Percentiles rank a stretch among this genome's conserved stretches.
phyloP scores from a whole-genome alignment of 495 filamentous ascomycete genomes.

The Penicillium alfredii region DNA sequence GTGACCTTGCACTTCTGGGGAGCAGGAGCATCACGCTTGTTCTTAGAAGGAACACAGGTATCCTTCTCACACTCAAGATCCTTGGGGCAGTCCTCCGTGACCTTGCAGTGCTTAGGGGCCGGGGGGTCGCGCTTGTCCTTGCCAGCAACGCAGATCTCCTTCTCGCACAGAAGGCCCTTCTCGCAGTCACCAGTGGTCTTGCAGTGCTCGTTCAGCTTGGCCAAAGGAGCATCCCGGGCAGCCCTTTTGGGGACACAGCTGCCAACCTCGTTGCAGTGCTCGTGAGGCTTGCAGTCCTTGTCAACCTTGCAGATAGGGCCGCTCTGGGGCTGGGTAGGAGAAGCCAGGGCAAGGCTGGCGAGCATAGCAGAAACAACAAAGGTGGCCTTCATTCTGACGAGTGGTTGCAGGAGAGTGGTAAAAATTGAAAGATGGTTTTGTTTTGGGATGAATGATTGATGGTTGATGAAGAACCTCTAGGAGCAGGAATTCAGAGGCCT shows the following conservation, averaged over 20 bases:
- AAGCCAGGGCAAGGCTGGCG: constrained; percentile 6
- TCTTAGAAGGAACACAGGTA: constrained; percentile 7
- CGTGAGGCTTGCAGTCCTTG: constrained; percentile 9
- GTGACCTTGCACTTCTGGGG: neutral
- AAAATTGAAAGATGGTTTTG: constrained; percentile 1
- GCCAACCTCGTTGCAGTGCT: constrained; percentile 1
- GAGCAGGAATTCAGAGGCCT: no score
- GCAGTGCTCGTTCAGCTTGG: constrained; percentile 2
- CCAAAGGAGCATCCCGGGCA: constrained; percentile 3
- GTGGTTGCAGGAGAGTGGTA: neutral
- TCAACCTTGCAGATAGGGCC: no score
- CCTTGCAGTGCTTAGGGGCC: constrained; percentile 2
- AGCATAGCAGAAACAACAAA: constrained; percentile 7
- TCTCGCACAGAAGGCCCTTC: neutral
- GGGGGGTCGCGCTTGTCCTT: constrained; percentile 8
- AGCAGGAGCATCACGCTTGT: constrained; percentile 2
- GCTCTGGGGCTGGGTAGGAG: constrained; percentile 2
- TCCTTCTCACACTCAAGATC: constrained; percentile 8
- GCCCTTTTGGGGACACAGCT: constrained; percentile 2
- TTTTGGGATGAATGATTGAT: neutral
- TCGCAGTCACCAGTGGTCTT: constrained; percentile 2
- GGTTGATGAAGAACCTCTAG: neutral
- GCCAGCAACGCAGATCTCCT: no score
- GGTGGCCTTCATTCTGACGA: constrained; percentile 3
- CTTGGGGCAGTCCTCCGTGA: constrained; percentile 6